Conservation (phyloP, 2,329 filamentous ascomycete genomes). For the Fusarium sp. region DNA sequence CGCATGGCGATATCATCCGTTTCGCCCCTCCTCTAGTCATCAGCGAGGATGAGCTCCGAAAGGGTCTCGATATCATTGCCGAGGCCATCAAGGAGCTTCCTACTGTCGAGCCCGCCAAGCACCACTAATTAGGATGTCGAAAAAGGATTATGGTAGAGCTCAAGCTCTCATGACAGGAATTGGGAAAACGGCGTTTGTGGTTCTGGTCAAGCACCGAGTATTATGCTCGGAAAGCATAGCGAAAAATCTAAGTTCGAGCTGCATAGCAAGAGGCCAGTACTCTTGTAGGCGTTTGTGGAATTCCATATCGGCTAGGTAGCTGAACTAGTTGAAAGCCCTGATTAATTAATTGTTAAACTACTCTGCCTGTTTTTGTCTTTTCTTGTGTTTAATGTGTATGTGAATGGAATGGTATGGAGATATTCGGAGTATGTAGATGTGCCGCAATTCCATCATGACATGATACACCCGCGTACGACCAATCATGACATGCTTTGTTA, state of each 20-base stretch:
- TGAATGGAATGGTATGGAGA: too few relatives aligned
- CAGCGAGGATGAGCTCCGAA: conserved; percentile 84
- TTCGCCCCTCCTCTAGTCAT: conserved; percentile 97
- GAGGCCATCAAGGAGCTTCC: conserved; percentile 87
- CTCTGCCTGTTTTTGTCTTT: background rate
- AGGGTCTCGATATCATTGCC: conserved; percentile 82
- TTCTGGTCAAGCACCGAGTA: conserved; percentile 24
- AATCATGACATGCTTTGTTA: background rate
- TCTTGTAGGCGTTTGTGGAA: conserved; percentile 42
- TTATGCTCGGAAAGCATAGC: conserved; percentile 22
- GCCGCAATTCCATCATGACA: background rate
- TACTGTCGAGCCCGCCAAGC: conserved; percentile 56
- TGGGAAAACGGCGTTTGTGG: conserved; percentile 34
- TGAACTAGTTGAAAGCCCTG: conserved; percentile 39
- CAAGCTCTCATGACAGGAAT: conserved; percentile 36
- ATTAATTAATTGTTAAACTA: conserved; percentile 19
- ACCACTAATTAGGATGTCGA: conserved; percentile 49
- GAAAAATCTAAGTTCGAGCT: conserved; percentile 33
- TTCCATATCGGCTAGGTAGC: conserved; percentile 28
- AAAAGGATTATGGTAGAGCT: conserved; percentile 33
- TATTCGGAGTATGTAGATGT: background rate
- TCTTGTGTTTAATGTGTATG: background rate
- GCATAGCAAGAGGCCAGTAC: conserved; percentile 34
- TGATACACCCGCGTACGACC: background rate
- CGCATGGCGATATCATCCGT: conserved; percentile 97